Percentiles rank a stretch among this genome's conserved stretches.
phyloP scores from a whole-genome alignment of 345 rosid genomes.

The Noccaea bulbosa region DNA sequence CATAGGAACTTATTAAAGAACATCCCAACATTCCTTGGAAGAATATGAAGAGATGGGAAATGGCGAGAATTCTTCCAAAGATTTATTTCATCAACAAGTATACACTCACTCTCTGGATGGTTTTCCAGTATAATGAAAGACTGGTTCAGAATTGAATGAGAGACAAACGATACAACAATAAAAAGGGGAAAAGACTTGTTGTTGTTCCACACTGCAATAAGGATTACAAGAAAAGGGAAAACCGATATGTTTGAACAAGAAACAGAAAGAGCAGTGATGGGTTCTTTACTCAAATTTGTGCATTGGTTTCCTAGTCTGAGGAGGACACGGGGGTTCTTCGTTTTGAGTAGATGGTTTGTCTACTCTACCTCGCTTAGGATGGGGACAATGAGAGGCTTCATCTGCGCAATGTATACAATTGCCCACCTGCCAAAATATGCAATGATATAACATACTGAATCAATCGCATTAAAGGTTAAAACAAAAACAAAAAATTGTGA shows the following conservation, averaged over 20 bases:
- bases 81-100: slow-evolving; percentile 27
- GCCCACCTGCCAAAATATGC: slow-evolving; percentile 74
- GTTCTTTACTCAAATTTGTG: slow-evolving; percentile 29
- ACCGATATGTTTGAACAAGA: slow-evolving; percentile 30
- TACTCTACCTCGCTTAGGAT: slow-evolving; percentile 82
- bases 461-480: background rate
- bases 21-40: background rate
- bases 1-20: background rate
- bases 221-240: slow-evolving; percentile 14
- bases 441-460: slow-evolving; percentile 1
- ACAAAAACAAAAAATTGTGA: background rate
- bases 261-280: slow-evolving; percentile 10
- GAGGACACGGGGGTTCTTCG: slow-evolving; percentile 6
- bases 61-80: slow-evolving; percentile 19
- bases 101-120: slow-evolving; percentile 19
- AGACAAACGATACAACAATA: background rate
- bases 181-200: background rate
- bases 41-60: background rate
- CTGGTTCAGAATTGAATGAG: slow-evolving; percentile 14
- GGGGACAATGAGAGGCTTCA: slow-evolving; percentile 98
- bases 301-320: slow-evolving; percentile 11
- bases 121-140: slow-evolving; percentile 17
- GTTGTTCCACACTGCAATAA: slow-evolving; percentile 15
- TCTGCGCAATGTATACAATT: slow-evolving; percentile 93
- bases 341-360: slow-evolving; percentile 39